Evolutionary conservation across 2,329 filamentous ascomycete genomes (phyloP), one percentile per base, ranked within the genome.

Genomic region (Acephala macrosclerotiorum): DNA sequence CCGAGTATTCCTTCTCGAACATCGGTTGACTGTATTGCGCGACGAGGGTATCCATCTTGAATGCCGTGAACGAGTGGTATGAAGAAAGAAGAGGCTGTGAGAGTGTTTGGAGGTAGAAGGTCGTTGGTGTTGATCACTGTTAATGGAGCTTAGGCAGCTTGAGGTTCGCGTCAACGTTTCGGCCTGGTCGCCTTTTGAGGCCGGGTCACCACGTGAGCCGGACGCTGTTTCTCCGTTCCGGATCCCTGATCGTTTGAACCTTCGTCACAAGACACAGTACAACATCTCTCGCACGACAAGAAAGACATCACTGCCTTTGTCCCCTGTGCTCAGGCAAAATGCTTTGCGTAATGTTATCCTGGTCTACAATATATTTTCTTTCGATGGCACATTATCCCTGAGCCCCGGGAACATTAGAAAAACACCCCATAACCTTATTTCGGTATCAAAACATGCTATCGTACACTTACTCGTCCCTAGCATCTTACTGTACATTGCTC

Each of bases 31-130:
- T 93, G 87, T 98, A 98, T 80, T 91, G 92, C 73, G 94, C 90
- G 75, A 99, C 93, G 79, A 99, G 89, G 75, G 93, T 88, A 81
- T 99, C 93, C 96, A 99, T 99, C 64, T 72, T 74, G 70, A 65
- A 45, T 25, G 18, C 36, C 60, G 61, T 63, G 58, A 70, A 66
- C 14, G 67, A 68, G 67, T 67, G 61, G 63, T 69, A 26, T 63
- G 64, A 62, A 63, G 49, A 25, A 61, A 67, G 53, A 40, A 51
- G 63, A 38, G 26, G 60, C n/a, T 64, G 58, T 62, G 29, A 53
- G 69, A 63, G 65, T 64, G 47, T 35, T 58, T 57, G 47, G 58
- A 60, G 53, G 58, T 60, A 55, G 58, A 20, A 36, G 60, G 51
- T 66, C 68, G 63, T 65, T 75, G 77, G 51, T 74, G 70, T 61